Percentiles rank a stretch among this genome's conserved stretches.
These are phyloP conservation scores for Starmerella powellii DNA, from an alignment of 805 yeast species.

Conservation along the genomic window DNA sequence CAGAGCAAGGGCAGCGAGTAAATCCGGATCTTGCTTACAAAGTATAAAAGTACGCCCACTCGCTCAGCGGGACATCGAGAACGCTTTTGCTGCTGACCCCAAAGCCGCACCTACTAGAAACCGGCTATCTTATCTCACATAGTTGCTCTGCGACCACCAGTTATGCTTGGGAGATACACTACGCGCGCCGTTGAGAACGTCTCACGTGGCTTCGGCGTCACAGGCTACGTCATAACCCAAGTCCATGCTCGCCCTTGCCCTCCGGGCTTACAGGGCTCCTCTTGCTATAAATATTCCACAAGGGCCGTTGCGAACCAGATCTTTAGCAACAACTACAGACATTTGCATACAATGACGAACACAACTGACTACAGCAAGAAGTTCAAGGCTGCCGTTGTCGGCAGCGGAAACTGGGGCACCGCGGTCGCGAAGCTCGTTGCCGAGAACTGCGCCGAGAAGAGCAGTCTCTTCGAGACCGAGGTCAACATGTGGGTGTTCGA, in stretches of 20 bases:
- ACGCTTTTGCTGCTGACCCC: too few species aligned
- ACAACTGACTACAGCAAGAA: slow-evolving; percentile 18
- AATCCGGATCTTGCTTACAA: too few species aligned
- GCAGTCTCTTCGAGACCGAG: slow-evolving; percentile 53
- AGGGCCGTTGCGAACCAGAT: too few species aligned
- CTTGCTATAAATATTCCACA: slow-evolving; percentile 1
- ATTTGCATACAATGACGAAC: slow-evolving; percentile 2
- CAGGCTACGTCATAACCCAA: slow-evolving; percentile 1
- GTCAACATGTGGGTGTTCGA: slow-evolving; percentile 97
- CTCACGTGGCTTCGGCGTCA: slow-evolving; percentile 1
- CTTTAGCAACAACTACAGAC: not conserved
- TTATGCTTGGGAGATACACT: not conserved
- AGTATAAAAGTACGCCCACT: too few species aligned
- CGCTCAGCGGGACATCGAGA: too few species aligned
- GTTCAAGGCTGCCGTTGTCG: slow-evolving; percentile 62
- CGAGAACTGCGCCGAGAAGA: slow-evolving; percentile 66
- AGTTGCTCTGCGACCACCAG: not conserved
- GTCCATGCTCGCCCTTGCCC: not conserved
- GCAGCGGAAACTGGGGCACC: slow-evolving; percentile 98
- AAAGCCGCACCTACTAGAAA: too few species aligned
- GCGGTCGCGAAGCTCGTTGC: slow-evolving; percentile 93
- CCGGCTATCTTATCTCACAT: slow-evolving; percentile 3
- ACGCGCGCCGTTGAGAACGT: not conserved
- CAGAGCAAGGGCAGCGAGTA: too few species aligned
- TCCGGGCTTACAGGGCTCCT: not conserved